Evolutionary conservation across 2,329 filamentous ascomycete species (phyloP), one percentile per base, ranked within the genome.

Genomic region (Curvularia lunata): DNA sequence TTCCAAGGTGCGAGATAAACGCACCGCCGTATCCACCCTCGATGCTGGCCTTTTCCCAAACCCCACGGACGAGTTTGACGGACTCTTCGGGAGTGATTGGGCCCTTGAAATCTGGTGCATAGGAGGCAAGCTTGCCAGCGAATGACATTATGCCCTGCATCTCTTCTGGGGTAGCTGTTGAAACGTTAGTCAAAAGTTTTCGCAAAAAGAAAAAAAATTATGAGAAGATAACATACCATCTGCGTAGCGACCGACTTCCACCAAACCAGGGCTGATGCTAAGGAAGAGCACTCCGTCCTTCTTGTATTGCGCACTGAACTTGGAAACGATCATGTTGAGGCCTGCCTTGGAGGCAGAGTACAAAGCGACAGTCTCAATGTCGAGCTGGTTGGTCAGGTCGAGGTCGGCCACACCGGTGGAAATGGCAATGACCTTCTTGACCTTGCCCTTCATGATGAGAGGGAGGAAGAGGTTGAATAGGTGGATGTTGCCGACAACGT

Each of bases 351-450:
- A 69, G 21, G 73, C 66, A 9, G 74, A 61, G 58, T 82, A 82
- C 0, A 73, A 63, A 0, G 75, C 66, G 1, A 48, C 62, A 28
- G 61, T 57, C 2, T 58, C 54, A 2, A 78, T 7, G 0, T 68
- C 73, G 13, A 59, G 56, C 1, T 56, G 61, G 3, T 62, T 59
- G 48, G 68, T 68, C 5, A 73, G 25, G 7, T 73, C 64, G 1
- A 69, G 52, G 52, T 79, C 77, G 0, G 71, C 78, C 59, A 77
- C 68, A 8, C 68, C 78, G 9, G 61, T 75, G 19, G 76, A 75
- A 23, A 82, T 76, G 18, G 75, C 66, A 5, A 79, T 63, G 52
- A 82, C 75, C 63, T 81, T 81, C 68, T 81, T 82, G 47, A 47
- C 48, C 52, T 32, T 48, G 3, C 77, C 75, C 30, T 75, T 77